phyloP scores from a whole-genome alignment of 495 filamentous ascomycete genomes.

The Lophium mytilinum region DNA sequence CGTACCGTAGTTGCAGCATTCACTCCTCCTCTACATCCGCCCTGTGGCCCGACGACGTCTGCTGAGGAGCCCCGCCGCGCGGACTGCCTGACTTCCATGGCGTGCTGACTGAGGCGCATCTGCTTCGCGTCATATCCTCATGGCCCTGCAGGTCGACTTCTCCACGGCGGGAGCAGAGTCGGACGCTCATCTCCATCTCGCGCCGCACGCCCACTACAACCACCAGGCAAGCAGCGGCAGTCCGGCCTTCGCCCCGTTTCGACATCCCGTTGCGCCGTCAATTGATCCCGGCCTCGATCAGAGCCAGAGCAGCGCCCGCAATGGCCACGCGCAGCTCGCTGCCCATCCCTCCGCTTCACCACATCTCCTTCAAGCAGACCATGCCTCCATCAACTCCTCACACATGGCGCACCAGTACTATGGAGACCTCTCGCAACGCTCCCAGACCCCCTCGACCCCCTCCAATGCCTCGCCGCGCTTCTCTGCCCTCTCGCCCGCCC shows the following conservation, averaged over 20 bases:
- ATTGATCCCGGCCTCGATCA: conserved; percentile 27
- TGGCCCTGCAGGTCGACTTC: conserved; percentile 24
- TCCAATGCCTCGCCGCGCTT: conserved; percentile 27
- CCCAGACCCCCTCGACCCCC: conserved; percentile 23
- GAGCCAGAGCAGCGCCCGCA: conserved; percentile 12
- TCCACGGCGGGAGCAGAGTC: conserved; percentile 19
- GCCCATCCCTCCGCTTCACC: conserved; percentile 9
- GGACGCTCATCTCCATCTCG: conserved; percentile 23
- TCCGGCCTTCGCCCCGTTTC: conserved; percentile 21
- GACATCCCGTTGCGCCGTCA: conserved; percentile 18
- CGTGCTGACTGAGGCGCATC: conserved; percentile 11
- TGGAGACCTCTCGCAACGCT: conserved; percentile 22
- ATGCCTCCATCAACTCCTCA: conserved; percentile 15
- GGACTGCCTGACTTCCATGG: conserved; percentile 12
- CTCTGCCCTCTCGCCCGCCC: conserved; percentile 22
- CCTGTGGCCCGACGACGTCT: background rate
- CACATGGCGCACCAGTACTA: conserved; percentile 23
- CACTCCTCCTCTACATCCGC: conserved; percentile 1
- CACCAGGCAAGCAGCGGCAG: conserved; percentile 18
- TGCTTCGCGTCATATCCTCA: conserved; percentile 2
- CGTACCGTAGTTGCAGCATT: background rate
- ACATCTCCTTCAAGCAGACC: conserved; percentile 21
- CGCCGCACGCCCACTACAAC: conserved; percentile 19
- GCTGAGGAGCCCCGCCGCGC: conserved; percentile 8
- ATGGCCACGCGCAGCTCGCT: conserved; percentile 23